Percentiles rank a stretch among this genome's conserved stretches.
These are phyloP conservation scores for Aphanoascus verrucosus DNA, from an alignment of 2,329 filamentous ascomycete species.

Conservation along the genomic window DNA sequence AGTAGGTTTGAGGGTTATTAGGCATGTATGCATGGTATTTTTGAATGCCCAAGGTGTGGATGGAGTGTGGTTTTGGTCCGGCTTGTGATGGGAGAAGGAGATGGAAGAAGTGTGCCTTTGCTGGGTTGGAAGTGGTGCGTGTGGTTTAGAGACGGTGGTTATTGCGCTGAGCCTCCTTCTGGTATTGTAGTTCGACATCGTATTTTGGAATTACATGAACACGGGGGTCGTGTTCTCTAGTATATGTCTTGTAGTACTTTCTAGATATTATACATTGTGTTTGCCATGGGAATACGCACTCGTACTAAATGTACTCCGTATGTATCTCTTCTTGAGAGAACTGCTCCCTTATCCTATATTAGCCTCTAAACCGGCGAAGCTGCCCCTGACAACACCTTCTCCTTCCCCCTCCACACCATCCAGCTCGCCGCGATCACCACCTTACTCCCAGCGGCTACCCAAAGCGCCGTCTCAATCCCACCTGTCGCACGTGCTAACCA, in stretches of 20 bases:
- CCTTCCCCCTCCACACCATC: constrained; percentile 28
- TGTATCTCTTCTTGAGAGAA: neutral
- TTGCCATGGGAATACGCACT: no score
- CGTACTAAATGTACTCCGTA: no score
- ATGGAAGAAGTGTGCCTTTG: constrained; percentile 64
- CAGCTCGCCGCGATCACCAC: constrained; percentile 28
- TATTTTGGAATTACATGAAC: no score
- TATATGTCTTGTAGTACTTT: no score
- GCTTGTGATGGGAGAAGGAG: constrained; percentile 18
- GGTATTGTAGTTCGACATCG: no score
- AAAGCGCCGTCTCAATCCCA: constrained; percentile 36
- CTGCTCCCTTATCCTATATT: neutral
- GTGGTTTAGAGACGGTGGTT: constrained; percentile 35
- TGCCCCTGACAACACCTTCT: neutral
- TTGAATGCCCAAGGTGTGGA: constrained; percentile 6
- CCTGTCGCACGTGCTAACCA: constrained; percentile 34
- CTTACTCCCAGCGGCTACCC: constrained; percentile 36
- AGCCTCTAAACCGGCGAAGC: neutral
- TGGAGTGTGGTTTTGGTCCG: no score
- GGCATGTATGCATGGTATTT: constrained; percentile 5
- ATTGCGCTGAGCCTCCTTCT: no score
- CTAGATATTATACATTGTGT: no score
- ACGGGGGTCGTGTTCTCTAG: no score
- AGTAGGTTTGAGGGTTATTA: neutral
- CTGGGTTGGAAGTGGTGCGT: constrained; percentile 67